Base-by-base conservation (phyloP, 305 asterid species). In the Solanum chacoense region DNA sequence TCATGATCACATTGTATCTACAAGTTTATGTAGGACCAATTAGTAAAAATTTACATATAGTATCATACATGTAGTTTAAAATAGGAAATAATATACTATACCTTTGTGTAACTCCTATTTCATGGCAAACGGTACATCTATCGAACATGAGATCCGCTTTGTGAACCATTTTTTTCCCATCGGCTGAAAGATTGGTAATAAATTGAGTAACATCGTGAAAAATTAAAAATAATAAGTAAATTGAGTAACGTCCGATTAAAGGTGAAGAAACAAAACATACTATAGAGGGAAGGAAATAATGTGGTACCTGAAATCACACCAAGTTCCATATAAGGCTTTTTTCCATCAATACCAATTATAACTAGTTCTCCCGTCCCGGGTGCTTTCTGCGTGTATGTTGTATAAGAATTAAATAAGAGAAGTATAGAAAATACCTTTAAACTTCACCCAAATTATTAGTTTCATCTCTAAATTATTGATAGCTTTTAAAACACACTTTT, bases 1-100 rank as follows among this genome's bases (percentile, higher is more conserved):
- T 95, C 92, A 93, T 81, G 80, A 96, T 94, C 87, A 96, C 96
- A 85, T 96, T 96, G 75, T 93, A 95, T 89, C 98, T 96, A 87
- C 89, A 86, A 8, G 63, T 37, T 78, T 78, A 55, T 55, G 65
- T 55, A 55, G n/a, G 63, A 24, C 11, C 8, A 37, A 28, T 45
- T 50, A 55, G 65, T 83, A 31, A 32, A 45, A 45, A 81, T 1
- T 10, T 40, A 40, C 45, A 38, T 38, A 11, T 38, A 11, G 2
- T 38, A 40, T 40, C 6, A 42, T 42, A 42, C 55, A 8, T 5
- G 34, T 45, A 31, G 79, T 13, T 42, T 18, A 12, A 65, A 78
- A 38, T 13, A n/a, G 35, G 8, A 16, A 16, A 34, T 6, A 7
- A 73, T 69, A 10, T 1, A 9, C 1, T 4, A 18, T 55, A 94